phyloP scores from a whole-genome alignment of 2,329 filamentous ascomycete genomes.

The Monilinia aucupariae region DNA sequence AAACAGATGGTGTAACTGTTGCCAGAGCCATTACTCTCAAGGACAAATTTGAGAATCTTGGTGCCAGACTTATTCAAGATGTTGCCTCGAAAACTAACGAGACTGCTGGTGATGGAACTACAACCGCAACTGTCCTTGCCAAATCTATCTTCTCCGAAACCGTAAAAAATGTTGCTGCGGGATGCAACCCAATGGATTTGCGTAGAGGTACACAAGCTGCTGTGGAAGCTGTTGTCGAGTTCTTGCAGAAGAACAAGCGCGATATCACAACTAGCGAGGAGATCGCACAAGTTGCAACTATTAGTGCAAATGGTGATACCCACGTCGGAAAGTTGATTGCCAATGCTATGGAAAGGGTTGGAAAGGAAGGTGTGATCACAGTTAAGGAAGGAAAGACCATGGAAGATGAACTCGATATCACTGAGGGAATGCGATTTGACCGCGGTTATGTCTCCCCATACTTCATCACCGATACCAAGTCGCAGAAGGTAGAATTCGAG shows the following conservation, averaged over 20 bases:
- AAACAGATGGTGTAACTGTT: constrained; percentile 76
- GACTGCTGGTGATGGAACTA: constrained; percentile 96
- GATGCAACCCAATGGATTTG: constrained; percentile 99
- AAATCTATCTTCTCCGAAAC: constrained; percentile 99
- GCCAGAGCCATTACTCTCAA: constrained; percentile 86
- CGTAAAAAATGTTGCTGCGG: constrained; percentile 98
- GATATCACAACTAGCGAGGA: constrained; percentile 97
- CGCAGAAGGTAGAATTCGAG: constrained; percentile 99
- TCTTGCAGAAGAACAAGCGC: constrained; percentile 90
- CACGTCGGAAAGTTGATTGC: constrained; percentile 95
- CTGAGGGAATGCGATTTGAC: constrained; percentile 99
- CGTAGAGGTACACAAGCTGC: constrained; percentile 95
- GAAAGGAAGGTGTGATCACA: constrained; percentile 99
- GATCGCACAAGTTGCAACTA: constrained; percentile 96
- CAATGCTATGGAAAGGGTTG: constrained; percentile 99
- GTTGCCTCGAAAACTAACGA: constrained; percentile 99
- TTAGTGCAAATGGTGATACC: constrained; percentile 92
- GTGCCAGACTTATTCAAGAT: constrained; percentile 92
- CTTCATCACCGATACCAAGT: constrained; percentile 99
- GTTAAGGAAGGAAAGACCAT: constrained; percentile 99
- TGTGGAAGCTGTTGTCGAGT: constrained; percentile 90
- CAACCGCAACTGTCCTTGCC: constrained; percentile 92
- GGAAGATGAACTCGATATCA: constrained; percentile 95
- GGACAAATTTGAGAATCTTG: constrained; percentile 99
- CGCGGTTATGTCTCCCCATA: constrained; percentile 97